phyloP scores from a whole-genome alignment of 148 eudicot genomes.

The Limonium bicolor region DNA sequence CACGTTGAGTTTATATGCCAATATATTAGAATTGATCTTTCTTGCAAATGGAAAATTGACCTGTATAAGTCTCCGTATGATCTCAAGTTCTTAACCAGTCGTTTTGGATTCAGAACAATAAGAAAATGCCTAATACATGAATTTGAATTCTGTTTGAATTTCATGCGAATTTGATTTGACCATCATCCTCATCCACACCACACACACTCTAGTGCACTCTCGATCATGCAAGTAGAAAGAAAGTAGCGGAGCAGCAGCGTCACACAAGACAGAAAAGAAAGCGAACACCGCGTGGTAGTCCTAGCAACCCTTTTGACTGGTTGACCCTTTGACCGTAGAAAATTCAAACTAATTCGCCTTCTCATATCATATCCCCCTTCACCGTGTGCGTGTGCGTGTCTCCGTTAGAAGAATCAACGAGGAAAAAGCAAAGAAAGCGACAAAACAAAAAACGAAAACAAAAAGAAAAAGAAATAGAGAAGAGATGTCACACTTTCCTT shows the following conservation, averaged over 20 bases:
- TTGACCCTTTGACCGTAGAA: conserved; percentile 2
- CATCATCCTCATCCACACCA: too few species aligned
- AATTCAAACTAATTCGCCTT: background rate
- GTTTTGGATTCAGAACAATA: too few species aligned
- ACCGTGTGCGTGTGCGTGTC: background rate
- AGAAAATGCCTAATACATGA: too few species aligned
- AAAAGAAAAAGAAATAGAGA: background rate
- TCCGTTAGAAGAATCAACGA: background rate
- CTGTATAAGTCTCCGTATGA: too few species aligned
- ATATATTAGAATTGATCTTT: too few species aligned
- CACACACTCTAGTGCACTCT: background rate
- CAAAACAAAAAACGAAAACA: background rate
- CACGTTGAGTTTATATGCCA: too few species aligned
- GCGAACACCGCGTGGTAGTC: background rate
- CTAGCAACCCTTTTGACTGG: conserved; percentile 3
- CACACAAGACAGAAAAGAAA: background rate
- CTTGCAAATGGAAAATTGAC: too few species aligned
- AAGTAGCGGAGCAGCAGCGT: background rate
- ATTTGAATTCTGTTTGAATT: background rate
- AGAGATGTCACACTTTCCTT: conserved; percentile 2
- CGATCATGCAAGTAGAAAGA: too few species aligned
- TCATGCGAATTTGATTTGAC: background rate
- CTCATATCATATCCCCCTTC: background rate
- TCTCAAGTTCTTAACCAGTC: too few species aligned
- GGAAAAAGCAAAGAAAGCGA: background rate